phyloP scores from a whole-genome alignment of 768 basidiomycete genomes.

The Rossbeevera mucosa region DNA sequence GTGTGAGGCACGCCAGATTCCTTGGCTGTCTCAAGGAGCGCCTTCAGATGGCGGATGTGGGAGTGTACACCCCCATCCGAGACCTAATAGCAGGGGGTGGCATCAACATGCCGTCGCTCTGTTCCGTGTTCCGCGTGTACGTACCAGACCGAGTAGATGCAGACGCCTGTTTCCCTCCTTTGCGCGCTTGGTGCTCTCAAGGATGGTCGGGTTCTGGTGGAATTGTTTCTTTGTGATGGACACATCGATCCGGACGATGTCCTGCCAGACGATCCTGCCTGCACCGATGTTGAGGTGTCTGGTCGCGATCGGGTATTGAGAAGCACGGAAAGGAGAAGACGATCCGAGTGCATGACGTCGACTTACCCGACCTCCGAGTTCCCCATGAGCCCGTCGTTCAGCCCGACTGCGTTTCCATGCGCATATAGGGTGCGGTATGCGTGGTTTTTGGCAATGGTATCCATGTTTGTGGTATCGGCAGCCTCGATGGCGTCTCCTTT shows the following conservation, averaged over 20 bases:
- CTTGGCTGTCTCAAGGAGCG: constrained; percentile 87
- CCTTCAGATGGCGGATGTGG: constrained; percentile 85
- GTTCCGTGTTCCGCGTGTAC: constrained; percentile 16
- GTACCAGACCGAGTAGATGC: constrained; percentile 83
- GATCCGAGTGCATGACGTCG: neutral
- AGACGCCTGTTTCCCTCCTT: constrained; percentile 80
- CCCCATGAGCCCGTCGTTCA: constrained; percentile 94
- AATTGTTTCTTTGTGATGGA: constrained; percentile 86
- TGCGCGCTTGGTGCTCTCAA: constrained; percentile 70
- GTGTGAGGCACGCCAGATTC: constrained; percentile 78
- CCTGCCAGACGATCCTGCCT: constrained; percentile 95
- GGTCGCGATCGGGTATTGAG: neutral
- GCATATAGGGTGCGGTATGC: constrained; percentile 70
- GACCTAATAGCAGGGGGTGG: constrained; percentile 47
- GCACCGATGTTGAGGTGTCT: constrained; percentile 95
- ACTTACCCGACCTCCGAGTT: constrained; percentile 95
- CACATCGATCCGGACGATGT: constrained; percentile 93
- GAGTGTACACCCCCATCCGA: constrained; percentile 98
- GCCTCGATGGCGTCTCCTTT: constrained; percentile 89
- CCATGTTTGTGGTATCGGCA: constrained; percentile 85
- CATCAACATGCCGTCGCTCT: constrained; percentile 3
- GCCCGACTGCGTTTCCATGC: constrained; percentile 87
- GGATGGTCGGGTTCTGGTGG: constrained; percentile 69
- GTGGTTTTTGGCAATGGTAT: constrained; percentile 74
- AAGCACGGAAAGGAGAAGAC: neutral